Base-by-base conservation (phyloP, 163 green algal species). In the Botryococcus braunii region DNA sequence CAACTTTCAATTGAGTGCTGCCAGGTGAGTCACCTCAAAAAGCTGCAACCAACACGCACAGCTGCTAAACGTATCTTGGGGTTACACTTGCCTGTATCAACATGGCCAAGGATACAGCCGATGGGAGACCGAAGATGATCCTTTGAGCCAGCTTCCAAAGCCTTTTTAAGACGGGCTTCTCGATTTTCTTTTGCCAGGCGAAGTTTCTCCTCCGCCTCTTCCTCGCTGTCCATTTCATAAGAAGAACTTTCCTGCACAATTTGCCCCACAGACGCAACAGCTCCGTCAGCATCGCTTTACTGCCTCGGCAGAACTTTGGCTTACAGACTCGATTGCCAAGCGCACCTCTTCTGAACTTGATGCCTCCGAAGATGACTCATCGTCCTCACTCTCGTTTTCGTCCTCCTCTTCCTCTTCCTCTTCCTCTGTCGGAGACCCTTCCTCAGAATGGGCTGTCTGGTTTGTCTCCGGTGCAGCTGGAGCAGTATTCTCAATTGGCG, bases 71-170 rank as follows among this genome's bases (percentile, higher is more conserved):
- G n/a, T n/a, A n/a, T n/a, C n/a, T n/a, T n/a, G 13, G 43, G 17
- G 13, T 52, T 52, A 17, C 43, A 52, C 43, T 52, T 27, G 43
- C 21, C 52, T 37, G 95, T 97, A 71, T 99, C 95, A 8, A 99
- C 95, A 78, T 99, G 95, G 1, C 95, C 95, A 70, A 99, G 75
- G 72, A 99, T 99, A 77, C 95, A 99, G 83, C 93, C 97, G 78
- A 99, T 99, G 76, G 95, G 95, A 7, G 91, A 97, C 43, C 95
- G 83, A 71, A 99, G 83, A 64, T 93, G 71, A 39, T 89, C 77
- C 64, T 74, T 68, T 70, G 83, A 61, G 70, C 79, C 70, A 63
- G 70, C 38, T 11, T 72, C 77, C 56, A 86, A 75, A n/a, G 87
- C 88, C 38, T 73, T 74, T 1, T 70, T 60, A n/a, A 88, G 59